Conservation (phyloP, 179 eudicot genomes). For the Beta macrorhiza region DNA sequence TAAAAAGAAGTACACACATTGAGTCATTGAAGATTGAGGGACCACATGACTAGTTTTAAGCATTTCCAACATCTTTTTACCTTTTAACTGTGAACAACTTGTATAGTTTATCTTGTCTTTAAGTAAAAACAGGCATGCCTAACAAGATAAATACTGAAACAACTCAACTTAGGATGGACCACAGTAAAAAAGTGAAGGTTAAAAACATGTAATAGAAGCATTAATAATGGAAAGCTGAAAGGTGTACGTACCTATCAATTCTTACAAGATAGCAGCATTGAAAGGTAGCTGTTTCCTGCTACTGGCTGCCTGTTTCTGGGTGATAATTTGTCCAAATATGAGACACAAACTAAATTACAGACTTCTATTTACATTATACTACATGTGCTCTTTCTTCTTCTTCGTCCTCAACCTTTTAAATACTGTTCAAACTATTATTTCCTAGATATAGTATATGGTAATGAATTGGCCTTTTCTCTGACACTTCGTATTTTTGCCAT, state of each 20-base stretch:
- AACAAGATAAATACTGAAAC: neutral
- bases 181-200: neutral
- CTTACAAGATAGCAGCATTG: constrained; percentile 13
- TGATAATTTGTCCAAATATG: constrained; percentile 17
- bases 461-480: neutral
- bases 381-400: neutral
- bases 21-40: too few relatives aligned
- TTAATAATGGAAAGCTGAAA: constrained; percentile 30
- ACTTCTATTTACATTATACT: neutral
- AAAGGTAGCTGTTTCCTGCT: neutral
- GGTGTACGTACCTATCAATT: constrained; percentile 17
- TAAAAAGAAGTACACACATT: too few relatives aligned
- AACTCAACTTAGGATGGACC: constrained; percentile 19
- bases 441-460: too few relatives aligned
- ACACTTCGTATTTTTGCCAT: neutral
- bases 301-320: neutral
- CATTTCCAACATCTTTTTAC: neutral
- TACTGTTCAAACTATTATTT: neutral
- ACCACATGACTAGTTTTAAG: too few relatives aligned
- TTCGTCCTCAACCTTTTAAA: neutral
- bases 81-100: neutral
- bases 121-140: constrained; percentile 26
- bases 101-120: constrained; percentile 1
- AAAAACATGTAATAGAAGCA: constrained; percentile 17
- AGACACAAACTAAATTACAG: neutral